phyloP scores from a whole-genome alignment of 2,329 filamentous ascomycete species.

The Neonectria sp. region DNA sequence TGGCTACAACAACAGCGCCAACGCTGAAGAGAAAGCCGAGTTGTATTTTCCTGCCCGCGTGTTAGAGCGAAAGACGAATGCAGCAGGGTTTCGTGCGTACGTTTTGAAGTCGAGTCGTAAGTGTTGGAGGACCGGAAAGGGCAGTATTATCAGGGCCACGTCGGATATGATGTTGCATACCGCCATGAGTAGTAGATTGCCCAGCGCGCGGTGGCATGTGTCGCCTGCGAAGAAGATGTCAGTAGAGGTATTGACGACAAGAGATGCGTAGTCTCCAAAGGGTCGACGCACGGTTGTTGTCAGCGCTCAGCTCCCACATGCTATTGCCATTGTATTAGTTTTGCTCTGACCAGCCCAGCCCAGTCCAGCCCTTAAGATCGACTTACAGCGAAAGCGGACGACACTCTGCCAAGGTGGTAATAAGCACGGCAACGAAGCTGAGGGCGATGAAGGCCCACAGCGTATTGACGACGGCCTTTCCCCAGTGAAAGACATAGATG shows the following conservation, averaged over 20 bases:
- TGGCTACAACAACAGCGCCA: conserved; percentile 45
- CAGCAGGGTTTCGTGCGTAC: background rate
- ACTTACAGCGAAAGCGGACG: conserved; percentile 45
- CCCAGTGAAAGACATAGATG: conserved; percentile 44
- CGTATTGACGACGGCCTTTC: conserved; percentile 37
- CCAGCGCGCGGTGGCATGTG: conserved; percentile 45
- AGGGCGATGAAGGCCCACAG: conserved; percentile 48
- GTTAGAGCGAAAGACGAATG: background rate
- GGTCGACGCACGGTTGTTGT: conserved; percentile 5
- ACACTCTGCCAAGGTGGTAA: conserved; percentile 48
- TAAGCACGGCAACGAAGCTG: conserved; percentile 47
- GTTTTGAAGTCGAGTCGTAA: conserved; percentile 36
- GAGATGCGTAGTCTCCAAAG: background rate
- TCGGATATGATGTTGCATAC: conserved; percentile 50
- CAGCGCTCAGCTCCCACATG: conserved; percentile 32
- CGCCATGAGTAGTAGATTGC: conserved; percentile 49
- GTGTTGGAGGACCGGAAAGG: conserved; percentile 50
- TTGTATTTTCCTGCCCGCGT: conserved; percentile 36
- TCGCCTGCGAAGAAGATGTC: conserved; percentile 11
- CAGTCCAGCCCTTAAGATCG: background rate
- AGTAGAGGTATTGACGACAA: conserved; percentile 12
- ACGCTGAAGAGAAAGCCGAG: conserved; percentile 48
- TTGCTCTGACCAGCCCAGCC: background rate
- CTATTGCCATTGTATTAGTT: conserved; percentile 25
- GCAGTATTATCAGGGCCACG: conserved; percentile 49